These are phyloP conservation scores for Xylaria longipes DNA, from an alignment of 495 filamentous ascomycete species.

Conservation along the genomic window DNA sequence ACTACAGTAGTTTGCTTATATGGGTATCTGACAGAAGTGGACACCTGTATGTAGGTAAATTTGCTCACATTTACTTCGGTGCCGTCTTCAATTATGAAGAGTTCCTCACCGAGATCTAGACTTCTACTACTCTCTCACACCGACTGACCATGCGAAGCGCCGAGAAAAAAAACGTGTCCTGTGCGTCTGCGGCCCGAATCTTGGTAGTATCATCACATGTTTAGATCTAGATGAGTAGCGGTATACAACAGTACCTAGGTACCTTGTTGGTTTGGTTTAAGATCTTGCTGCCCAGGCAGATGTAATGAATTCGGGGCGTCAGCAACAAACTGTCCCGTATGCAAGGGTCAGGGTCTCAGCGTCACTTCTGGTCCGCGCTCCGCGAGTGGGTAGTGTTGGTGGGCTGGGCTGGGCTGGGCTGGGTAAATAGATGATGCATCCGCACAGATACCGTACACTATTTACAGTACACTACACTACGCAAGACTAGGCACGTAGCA, in stretches of 20 bases:
- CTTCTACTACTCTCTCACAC: background rate
- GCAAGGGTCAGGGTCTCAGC: slow-evolving; percentile 7
- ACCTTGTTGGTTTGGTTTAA: background rate
- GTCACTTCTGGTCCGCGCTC: slow-evolving; percentile 17
- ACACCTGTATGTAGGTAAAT: background rate
- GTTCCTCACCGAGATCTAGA: background rate
- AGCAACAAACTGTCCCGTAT: background rate
- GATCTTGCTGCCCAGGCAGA: background rate
- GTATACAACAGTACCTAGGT: background rate
- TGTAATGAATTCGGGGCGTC: background rate
- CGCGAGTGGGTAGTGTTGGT: background rate
- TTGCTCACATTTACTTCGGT: background rate
- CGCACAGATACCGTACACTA: background rate
- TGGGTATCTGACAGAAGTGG: background rate
- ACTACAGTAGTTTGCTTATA: background rate
- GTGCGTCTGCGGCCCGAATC: background rate
- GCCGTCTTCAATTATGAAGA: background rate
- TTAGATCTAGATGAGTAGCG: background rate
- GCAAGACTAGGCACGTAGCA: slow-evolving; percentile 15
- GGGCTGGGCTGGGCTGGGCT: background rate
- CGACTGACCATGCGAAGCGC: background rate
- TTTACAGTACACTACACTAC: background rate
- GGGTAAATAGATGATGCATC: background rate
- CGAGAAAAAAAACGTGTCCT: background rate
- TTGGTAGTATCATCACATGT: background rate